phyloP scores from a whole-genome alignment of 805 yeast genomes.

The Danielia oregonensis region DNA sequence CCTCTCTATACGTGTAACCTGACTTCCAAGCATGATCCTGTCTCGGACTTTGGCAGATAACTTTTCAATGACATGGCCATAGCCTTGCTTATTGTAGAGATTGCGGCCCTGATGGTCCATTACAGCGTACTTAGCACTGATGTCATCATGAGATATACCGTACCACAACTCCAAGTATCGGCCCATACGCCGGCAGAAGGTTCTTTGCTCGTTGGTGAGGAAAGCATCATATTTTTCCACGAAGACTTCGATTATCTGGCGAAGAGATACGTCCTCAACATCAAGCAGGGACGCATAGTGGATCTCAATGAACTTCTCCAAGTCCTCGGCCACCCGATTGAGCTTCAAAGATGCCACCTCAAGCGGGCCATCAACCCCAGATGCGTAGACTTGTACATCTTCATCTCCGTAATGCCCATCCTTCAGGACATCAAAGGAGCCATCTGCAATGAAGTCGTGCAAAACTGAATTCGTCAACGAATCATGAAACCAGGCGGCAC shows the following conservation, averaged over 20 bases:
- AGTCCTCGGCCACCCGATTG: constrained; percentile 46
- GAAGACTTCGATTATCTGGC: constrained; percentile 47
- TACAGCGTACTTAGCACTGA: constrained; percentile 67
- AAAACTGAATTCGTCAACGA: constrained; percentile 65
- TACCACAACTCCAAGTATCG: constrained; percentile 75
- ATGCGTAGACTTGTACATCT: constrained; percentile 23
- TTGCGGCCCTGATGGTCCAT: constrained; percentile 77
- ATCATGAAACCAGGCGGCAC: constrained; percentile 93
- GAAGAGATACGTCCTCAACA: constrained; percentile 48
- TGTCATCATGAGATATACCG: constrained; percentile 63
- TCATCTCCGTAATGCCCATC: constrained; percentile 50
- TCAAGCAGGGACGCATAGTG: constrained; percentile 49
- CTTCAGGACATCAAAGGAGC: constrained; percentile 8
- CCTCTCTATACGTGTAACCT: constrained; percentile 39
- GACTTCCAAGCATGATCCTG: constrained; percentile 37
- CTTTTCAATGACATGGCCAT: constrained; percentile 47
- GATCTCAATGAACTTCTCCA: constrained; percentile 56
- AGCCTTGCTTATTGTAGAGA: constrained; percentile 63
- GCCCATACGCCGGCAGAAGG: constrained; percentile 47
- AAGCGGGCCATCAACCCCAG: constrained; percentile 28
- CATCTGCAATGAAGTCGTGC: constrained; percentile 37
- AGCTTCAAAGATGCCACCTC: constrained; percentile 26
- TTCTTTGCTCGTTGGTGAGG: constrained; percentile 49
- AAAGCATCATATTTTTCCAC: constrained; percentile 41
- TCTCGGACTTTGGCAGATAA: constrained; percentile 28